These are phyloP conservation scores for Aureobasidium sp. DNA, from an alignment of 2,329 filamentous ascomycete genomes.

Conservation along the genomic window DNA sequence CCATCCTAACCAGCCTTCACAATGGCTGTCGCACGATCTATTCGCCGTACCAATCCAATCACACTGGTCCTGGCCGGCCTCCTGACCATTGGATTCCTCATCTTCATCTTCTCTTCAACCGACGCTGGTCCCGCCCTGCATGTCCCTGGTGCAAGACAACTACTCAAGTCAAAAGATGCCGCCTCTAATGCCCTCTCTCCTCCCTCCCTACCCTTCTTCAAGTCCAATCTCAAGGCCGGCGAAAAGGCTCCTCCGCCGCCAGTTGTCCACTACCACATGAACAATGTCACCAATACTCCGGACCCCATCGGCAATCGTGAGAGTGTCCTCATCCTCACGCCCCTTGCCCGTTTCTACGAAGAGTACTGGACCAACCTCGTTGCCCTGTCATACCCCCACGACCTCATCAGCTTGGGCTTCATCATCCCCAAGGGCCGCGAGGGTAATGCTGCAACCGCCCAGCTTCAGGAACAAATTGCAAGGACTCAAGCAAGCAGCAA, in stretches of 20 bases:
- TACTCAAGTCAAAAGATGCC: slow-evolving; percentile 45
- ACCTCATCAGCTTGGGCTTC: slow-evolving; percentile 90
- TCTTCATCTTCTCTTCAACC: slow-evolving; percentile 43
- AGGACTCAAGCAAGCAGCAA: slow-evolving; percentile 79
- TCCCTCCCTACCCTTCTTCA: slow-evolving; percentile 66
- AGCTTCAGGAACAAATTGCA: slow-evolving; percentile 75
- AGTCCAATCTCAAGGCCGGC: slow-evolving; percentile 50
- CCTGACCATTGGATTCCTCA: slow-evolving; percentile 55
- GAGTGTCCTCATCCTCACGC: slow-evolving; percentile 83
- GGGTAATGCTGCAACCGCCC: slow-evolving; percentile 76
- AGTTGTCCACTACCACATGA: slow-evolving; percentile 88
- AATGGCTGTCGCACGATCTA: slow-evolving; percentile 56
- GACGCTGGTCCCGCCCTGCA: slow-evolving; percentile 33
- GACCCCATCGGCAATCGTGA: slow-evolving; percentile 74
- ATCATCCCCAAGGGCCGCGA: slow-evolving; percentile 92
- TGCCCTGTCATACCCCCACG: slow-evolving; percentile 79
- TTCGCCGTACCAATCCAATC: slow-evolving; percentile 72
- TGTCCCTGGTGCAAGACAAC: slow-evolving; percentile 41
- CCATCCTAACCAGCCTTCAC: not conserved
- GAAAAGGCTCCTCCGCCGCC: slow-evolving; percentile 62
- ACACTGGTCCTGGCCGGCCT: slow-evolving; percentile 65
- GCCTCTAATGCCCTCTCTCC: slow-evolving; percentile 66
- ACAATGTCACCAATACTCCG: slow-evolving; percentile 78
- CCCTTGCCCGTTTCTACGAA: slow-evolving; percentile 87
- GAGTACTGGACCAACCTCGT: slow-evolving; percentile 93